phyloP scores from a whole-genome alignment of 192 early-diverging fungal genomes.

The Mortierella antarctica region DNA sequence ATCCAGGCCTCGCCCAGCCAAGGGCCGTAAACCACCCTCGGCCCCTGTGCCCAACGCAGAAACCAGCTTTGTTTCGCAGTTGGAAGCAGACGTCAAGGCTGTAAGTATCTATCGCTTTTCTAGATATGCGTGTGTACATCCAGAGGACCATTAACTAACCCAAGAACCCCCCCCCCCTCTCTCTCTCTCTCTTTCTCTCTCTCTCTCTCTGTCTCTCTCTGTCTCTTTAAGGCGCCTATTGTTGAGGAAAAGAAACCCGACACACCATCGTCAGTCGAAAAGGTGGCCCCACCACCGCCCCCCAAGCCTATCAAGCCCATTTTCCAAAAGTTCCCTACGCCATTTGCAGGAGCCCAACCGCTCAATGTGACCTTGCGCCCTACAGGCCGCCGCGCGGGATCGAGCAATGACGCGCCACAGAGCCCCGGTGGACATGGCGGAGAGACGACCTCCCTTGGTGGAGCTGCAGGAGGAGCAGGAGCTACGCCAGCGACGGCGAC shows the following conservation, averaged over 20 bases:
- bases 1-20: constrained; percentile 45
- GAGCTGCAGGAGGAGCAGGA: constrained; percentile 1
- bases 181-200: background rate
- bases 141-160: no score
- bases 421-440: constrained; percentile 3
- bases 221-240: constrained; percentile 28
- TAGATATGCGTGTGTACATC: no score
- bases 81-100: constrained; percentile 52
- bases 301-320: constrained; percentile 55
- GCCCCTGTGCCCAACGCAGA: constrained; percentile 34
- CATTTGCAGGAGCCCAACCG: constrained; percentile 43
- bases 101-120: constrained; percentile 15
- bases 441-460: background rate
- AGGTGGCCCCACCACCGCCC: constrained; percentile 31
- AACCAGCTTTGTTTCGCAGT: constrained; percentile 41
- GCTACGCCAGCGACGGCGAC: background rate
- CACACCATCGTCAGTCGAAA: constrained; percentile 19
- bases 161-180: background rate
- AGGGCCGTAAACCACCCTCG: constrained; percentile 44
- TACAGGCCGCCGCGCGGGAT: constrained; percentile 28
- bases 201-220: background rate
- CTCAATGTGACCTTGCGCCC: constrained; percentile 22
- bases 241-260: constrained; percentile 43
- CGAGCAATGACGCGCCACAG: constrained; percentile 7
- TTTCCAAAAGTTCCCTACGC: constrained; percentile 53